Evolutionary conservation across 2,329 filamentous ascomycete species (phyloP), one percentile per base, ranked within the genome.

Genomic region (Curvularia lunata): DNA sequence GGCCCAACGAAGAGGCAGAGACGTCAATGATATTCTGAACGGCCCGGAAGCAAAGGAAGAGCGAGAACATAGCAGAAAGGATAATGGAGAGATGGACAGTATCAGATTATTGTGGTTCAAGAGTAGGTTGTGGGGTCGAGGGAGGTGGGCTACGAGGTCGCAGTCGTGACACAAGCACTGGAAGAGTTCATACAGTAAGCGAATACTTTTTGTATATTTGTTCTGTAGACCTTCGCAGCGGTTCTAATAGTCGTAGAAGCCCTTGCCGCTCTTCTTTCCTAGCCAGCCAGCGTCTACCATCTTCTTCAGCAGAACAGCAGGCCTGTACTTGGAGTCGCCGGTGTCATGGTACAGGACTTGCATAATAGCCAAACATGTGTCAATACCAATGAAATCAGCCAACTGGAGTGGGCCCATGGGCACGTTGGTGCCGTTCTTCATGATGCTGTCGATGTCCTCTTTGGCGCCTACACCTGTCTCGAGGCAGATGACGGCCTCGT

Each of bases 371-470:
- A 98, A 81, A 74, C 95, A 99, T 0, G 95, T 99, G 76, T 99
- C 95, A 43, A 99, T 83, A 7, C 95, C 95, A 71, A 99, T 98
- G 72, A 99, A 99, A 78, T 99, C 95, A 2, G 95, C 95, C 69
- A 99, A 80, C 71, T 92, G 89, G 65, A 99, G 82, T 9, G 95
- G 95, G 0, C 95, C 95, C 95, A 99, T 99, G 23, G 95, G 95
- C 40, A 99, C 95, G 74, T 97, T 97, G 21, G 95, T 99, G 46
- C 95, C 95, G 69, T 97, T 97, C 85, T 97, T 98, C 95, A 99
- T 99, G 70, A 99, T 99, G 64, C 85, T 88, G 74, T 99, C 95
- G 65, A 99, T 99, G 63, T 94, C 91, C 72, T 98, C 93, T 67
- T 91, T 89, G 63, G 86, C 85, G 18, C 95, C 95, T 0, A 99